Evolutionary conservation across 805 yeast genomes (phyloP).

Genomic region (Yamadazyma laniorum): DNA sequence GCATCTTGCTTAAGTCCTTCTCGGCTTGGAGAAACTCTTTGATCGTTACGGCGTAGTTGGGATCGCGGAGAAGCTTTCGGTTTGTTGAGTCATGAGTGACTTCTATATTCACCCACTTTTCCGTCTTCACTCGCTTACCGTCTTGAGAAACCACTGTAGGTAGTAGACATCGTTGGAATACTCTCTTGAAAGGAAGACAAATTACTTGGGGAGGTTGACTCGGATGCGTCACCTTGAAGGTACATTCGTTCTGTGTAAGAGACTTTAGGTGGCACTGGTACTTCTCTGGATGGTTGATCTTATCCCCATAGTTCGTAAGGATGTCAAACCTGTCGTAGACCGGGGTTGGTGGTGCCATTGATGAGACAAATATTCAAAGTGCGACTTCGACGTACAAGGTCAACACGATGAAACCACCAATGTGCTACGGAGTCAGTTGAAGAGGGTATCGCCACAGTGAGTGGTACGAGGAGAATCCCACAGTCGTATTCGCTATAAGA

Average conservation of each 20-base stretch:
- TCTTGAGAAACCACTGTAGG: conserved; percentile 19
- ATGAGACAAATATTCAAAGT: not conserved
- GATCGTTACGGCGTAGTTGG: conserved; percentile 25
- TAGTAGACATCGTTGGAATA: conserved; percentile 40
- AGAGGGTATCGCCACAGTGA: no score
- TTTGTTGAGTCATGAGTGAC: conserved; percentile 36
- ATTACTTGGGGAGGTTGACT: conserved; percentile 34
- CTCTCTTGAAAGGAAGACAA: conserved; percentile 42
- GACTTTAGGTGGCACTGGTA: conserved; percentile 34
- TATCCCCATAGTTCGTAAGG: conserved; percentile 22
- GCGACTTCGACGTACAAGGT: no score
- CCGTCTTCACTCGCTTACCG: conserved; percentile 24
- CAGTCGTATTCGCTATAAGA: no score
- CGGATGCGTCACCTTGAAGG: conserved; percentile 29
- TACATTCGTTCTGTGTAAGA: conserved; percentile 42
- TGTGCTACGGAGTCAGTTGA: no score
- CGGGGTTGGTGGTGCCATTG: conserved; percentile 47
- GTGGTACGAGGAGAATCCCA: no score
- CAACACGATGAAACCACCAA: no score
- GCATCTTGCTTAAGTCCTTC: conserved; percentile 31
- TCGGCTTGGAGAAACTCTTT: conserved; percentile 38
- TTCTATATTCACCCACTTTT: conserved; percentile 41
- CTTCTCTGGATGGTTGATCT: conserved; percentile 28
- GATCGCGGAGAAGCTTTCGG: conserved; percentile 20
- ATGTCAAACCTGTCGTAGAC: conserved; percentile 33